These are phyloP conservation scores for Huntiella decipiens DNA, from an alignment of 2,329 filamentous ascomycete species.

Conservation along the genomic window DNA sequence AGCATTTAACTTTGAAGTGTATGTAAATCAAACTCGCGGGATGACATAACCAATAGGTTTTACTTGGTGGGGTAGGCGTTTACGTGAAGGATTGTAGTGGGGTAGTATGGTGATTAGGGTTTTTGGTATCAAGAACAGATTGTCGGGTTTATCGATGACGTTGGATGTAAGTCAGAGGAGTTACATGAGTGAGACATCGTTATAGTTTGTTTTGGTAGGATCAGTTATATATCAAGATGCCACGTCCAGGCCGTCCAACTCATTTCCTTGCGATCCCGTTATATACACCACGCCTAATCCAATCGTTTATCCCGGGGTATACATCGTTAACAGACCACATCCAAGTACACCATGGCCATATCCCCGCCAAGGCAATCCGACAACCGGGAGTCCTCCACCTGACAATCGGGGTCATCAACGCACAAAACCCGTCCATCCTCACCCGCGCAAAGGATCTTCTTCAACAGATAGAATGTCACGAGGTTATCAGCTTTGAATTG, in stretches of 20 bases:
- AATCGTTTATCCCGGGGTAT: conserved; percentile 46
- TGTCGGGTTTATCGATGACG: background rate
- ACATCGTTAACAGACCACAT: conserved; percentile 42
- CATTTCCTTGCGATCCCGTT: conserved; percentile 67
- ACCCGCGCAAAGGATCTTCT: conserved; percentile 10
- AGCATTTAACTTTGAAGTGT: too few species aligned
- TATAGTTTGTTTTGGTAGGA: background rate
- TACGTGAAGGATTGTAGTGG: too few species aligned
- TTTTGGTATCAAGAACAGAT: background rate
- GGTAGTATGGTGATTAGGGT: too few species aligned
- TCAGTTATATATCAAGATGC: background rate
- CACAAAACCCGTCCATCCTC: conserved; percentile 19
- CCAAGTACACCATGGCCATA: conserved; percentile 13
- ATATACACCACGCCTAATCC: conserved; percentile 36
- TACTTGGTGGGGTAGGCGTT: too few species aligned
- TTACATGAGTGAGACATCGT: too few species aligned
- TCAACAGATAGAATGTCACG: too few species aligned
- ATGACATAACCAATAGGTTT: too few species aligned
- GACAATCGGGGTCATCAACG: conserved; percentile 71
- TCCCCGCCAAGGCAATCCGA: conserved; percentile 50
- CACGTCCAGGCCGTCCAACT: conserved; percentile 29
- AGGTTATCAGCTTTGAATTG: too few species aligned
- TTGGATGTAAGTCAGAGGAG: background rate
- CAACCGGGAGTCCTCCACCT: conserved; percentile 68
- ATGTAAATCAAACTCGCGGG: too few species aligned